Evolutionary conservation across 2,329 filamentous ascomycete species (phyloP).

Genomic region (Paecilomyces niveus): DNA sequence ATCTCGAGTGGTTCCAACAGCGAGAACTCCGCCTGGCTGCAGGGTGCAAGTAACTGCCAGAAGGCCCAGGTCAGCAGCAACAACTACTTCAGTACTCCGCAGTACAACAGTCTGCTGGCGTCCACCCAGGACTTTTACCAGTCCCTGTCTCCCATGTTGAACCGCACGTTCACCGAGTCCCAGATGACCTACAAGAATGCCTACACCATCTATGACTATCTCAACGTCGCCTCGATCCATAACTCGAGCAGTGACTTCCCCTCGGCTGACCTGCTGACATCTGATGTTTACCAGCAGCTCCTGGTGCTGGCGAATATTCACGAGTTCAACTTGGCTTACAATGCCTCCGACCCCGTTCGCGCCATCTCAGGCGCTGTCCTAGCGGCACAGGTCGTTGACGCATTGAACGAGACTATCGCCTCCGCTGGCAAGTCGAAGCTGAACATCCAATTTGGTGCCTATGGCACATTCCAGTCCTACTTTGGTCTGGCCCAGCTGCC

Average conservation of each 20-base stretch:
- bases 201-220: conserved; percentile 59
- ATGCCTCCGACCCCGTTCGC: conserved; percentile 46
- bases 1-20: conserved; percentile 54
- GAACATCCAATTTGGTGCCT: conserved; percentile 55
- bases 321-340: conserved; percentile 79
- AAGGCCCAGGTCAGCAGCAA: conserved; percentile 53
- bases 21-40: conserved; percentile 52
- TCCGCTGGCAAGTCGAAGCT: conserved; percentile 32
- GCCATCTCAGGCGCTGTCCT: conserved; percentile 56
- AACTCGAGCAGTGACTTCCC: conserved; percentile 53
- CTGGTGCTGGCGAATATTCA: conserved; percentile 68
- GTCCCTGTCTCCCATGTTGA: conserved; percentile 45
- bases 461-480: conserved; percentile 55
- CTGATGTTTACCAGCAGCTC: conserved; percentile 54
- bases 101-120: conserved; percentile 43
- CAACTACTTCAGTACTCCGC: conserved; percentile 47
- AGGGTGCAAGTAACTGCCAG: conserved; percentile 49
- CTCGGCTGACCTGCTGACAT: conserved; percentile 52
- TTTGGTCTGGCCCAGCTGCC: conserved; percentile 52
- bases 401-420: conserved; percentile 35
- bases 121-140: conserved; percentile 50
- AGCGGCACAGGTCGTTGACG: conserved; percentile 52
- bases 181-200: conserved; percentile 54
- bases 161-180: conserved; percentile 42
- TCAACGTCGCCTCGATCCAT: conserved; percentile 58